Evolutionary conservation across 192 early-diverging fungal genomes (phyloP), one percentile per base, ranked within the genome.

Genomic region (Dimargaris cristalligena): DNA sequence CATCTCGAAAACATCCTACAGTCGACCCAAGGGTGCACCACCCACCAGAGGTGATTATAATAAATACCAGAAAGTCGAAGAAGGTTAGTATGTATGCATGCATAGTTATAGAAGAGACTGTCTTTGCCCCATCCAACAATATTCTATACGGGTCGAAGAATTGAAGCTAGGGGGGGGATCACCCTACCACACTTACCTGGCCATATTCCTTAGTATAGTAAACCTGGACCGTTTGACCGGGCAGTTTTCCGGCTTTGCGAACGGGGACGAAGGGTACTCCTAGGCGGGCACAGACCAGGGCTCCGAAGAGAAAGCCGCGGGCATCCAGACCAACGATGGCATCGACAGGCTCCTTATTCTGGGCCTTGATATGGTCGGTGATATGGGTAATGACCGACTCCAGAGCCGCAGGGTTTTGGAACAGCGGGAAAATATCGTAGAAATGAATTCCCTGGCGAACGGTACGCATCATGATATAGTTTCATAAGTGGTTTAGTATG

Each of bases 171-270:
- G n/a, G n/a, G n/a, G n/a, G n/a, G n/a, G n/a, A n/a, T n/a, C n/a
- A n/a, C n/a, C n/a, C n/a, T n/a, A n/a, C n/a, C n/a, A n/a, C n/a
- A 63, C 64, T 62, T 72, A 84, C 78, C 70, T 73, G 70, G 57
- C 96, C 96, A 67, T 99, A 99, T 69, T 99, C 96, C 79, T 97
- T 96, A 33, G 74, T 71, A 64, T 97, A 99, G 3, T 73, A 72
- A 41, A 81, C 90, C 28, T 64, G 68, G 29, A 74, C 79, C 45
- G 74, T 78, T 26, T 73, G 72, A 26, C 92, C 92, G 0, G 95
- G 94, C 33, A 97, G 81, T 75, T 99, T 99, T 29, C 96, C 96
- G 32, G 83, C 74, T 79, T 99, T 99, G 55, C 96, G 80, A 47
- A 95, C 87, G 34, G 96, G 96, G 0, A 80, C 94, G 75, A 99